Percentiles rank a stretch among this genome's conserved stretches.
Evolutionary conservation across 768 basidiomycete genomes (phyloP).

Genomic region (Kwoniella sp.): DNA sequence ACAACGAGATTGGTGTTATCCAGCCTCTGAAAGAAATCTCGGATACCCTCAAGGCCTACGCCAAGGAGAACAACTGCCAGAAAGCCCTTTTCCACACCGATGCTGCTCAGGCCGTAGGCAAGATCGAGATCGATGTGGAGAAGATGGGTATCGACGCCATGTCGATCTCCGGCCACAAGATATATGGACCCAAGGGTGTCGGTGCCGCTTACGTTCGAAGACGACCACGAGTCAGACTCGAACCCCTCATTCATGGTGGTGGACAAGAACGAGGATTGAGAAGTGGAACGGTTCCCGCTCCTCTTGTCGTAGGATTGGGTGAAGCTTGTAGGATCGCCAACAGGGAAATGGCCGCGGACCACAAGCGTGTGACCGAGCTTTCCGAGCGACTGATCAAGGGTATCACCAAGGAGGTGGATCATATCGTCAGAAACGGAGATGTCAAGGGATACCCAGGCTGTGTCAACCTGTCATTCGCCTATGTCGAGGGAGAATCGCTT

Average conservation of each 20-base stretch:
- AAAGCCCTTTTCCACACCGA: constrained; percentile 91
- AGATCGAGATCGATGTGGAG: constrained; percentile 89
- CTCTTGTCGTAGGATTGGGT: constrained; percentile 86
- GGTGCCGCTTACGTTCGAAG: constrained; percentile 93
- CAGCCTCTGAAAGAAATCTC: constrained; percentile 97
- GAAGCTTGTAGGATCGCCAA: constrained; percentile 91
- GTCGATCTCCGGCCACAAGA: constrained; percentile 92
- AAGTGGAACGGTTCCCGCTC: constrained; percentile 88
- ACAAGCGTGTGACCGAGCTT: constrained; percentile 69
- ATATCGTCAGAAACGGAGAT: constrained; percentile 94
- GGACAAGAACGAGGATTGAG: constrained; percentile 95
- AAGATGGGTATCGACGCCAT: constrained; percentile 92
- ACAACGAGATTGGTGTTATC: constrained; percentile 98
- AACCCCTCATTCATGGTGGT: constrained; percentile 92
- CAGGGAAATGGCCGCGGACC: constrained; percentile 89
- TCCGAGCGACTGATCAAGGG: constrained; percentile 77
- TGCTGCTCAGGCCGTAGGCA: constrained; percentile 91
- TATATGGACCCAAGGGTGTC: constrained; percentile 96
- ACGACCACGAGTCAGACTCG: constrained; percentile 86
- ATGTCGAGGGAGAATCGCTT: constrained; percentile 95
- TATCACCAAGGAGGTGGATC: constrained; percentile 80
- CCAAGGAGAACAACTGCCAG: constrained; percentile 70
- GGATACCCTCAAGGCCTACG: constrained; percentile 64
- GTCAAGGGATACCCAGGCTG: constrained; percentile 90
- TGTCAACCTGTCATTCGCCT: constrained; percentile 91